phyloP scores from a whole-genome alignment of 129 eudicot species.

The Artemisia argyi region DNA sequence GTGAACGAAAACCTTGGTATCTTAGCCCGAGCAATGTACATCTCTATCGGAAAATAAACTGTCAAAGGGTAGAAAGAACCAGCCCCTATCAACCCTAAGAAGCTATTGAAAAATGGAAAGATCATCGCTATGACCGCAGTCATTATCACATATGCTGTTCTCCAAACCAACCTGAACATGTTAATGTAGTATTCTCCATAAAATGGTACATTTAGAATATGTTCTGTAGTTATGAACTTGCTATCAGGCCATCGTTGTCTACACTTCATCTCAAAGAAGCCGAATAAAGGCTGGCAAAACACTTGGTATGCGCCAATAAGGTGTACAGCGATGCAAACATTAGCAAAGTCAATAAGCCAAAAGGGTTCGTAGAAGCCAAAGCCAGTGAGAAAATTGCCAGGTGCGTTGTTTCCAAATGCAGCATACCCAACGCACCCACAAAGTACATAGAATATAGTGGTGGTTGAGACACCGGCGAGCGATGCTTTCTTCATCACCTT shows the following conservation, averaged over 20 bases:
- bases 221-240: constrained; percentile 51
- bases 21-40: constrained; percentile 60
- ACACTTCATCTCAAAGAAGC: constrained; percentile 50
- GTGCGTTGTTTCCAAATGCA: constrained; percentile 76
- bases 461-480: constrained; percentile 52
- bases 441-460: constrained; percentile 59
- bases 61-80: constrained; percentile 69
- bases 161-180: constrained; percentile 68
- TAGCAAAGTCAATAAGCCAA: constrained; percentile 76
- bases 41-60: constrained; percentile 70
- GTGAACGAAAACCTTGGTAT: constrained; percentile 55
- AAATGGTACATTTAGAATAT: constrained; percentile 38
- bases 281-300: constrained; percentile 62
- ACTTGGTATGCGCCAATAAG: constrained; percentile 80
- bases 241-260: constrained; percentile 50
- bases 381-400: constrained; percentile 80
- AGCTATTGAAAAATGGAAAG: constrained; percentile 70
- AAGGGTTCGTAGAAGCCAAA: constrained; percentile 81
- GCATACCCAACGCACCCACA: constrained; percentile 72
- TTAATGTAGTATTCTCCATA: constrained; percentile 44
- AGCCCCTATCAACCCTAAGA: constrained; percentile 71
- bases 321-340: constrained; percentile 71
- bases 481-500: constrained; percentile 78
- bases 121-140: constrained; percentile 68
- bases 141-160: constrained; percentile 57